Evolutionary conservation across 441 rosid genomes (phyloP), one percentile per base, ranked within the genome.

Genomic region (Aquilaria agallochum): DNA sequence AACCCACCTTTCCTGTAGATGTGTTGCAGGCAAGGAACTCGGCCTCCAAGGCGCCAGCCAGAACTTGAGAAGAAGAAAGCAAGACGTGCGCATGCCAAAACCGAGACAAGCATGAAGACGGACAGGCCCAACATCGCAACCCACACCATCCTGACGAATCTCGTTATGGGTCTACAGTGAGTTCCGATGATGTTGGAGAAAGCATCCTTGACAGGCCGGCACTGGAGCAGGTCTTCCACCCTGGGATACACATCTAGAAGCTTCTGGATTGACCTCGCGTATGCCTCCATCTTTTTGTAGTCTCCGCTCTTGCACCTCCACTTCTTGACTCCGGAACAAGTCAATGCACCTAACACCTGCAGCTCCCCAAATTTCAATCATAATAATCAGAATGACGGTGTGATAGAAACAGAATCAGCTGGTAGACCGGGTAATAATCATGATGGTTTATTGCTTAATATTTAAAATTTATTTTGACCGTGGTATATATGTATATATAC

Each of bases 151-250:
- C 55, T 73, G 15, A 63, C 78, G n/a, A 66, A 68, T 65, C 69
- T 75, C 74, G 79, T 82, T 73, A 84, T 50, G 5, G 90, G 92
- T 14, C 58, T 70, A 59, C 95, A 88, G 60, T 88, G 92, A 10
- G 60, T 42, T 14, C 20, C 5, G 9, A 84, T 79, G 60, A 88
- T 82, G 56, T 64, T 72, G 1, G 87, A 73, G 60, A 86, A 80
- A 4, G 92, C 88, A 50, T 67, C 74, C 70, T 79, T 79, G 67
- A 84, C 88, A 5, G 60, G 66, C 65, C 76, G 78, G 47, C 96
- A 88, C 49, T 84, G 74, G 31, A 83, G 64, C 3, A 86, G 72
- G 55, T 55, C 77, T 73, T 82, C 83, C 87, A 88, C 72, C 4
- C 77, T 74, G 0, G 96, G 96, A 62, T 80, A 88, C 5, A 60